A percentile compares a stretch with the other conserved stretches of the same genome.
These are phyloP conservation scores for Myxozyma sirexii DNA, from an alignment of 805 yeast genomes.

Conservation along the genomic window DNA sequence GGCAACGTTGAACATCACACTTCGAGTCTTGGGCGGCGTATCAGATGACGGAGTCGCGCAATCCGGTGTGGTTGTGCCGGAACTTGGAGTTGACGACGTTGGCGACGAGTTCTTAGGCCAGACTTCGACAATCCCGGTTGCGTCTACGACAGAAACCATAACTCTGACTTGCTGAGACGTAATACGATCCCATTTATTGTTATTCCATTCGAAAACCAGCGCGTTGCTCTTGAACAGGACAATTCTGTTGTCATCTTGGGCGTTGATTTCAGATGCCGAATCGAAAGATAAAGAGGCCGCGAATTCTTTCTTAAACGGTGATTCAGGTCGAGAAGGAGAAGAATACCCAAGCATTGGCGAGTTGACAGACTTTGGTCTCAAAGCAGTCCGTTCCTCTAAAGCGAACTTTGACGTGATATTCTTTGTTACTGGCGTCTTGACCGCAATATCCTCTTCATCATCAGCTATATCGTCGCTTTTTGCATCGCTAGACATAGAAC, in stretches of 20 bases:
- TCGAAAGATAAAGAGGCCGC: conserved; percentile 1
- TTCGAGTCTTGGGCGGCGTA: conserved; percentile 4
- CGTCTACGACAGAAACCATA: conserved; percentile 23
- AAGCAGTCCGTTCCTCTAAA: background rate
- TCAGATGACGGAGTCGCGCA: background rate
- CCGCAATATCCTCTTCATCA: background rate
- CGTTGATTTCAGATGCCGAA: background rate
- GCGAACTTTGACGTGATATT: background rate
- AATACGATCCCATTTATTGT: conserved; percentile 33
- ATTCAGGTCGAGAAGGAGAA: conserved; percentile 1
- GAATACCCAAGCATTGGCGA: background rate
- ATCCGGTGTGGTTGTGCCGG: background rate
- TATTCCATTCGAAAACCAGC: conserved; percentile 33
- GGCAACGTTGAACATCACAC: conserved; percentile 21
- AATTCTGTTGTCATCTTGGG: conserved; percentile 12
- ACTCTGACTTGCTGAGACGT: conserved; percentile 28
- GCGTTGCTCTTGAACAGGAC: conserved; percentile 32
- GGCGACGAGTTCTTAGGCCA: conserved; percentile 27
- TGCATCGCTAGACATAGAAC: background rate
- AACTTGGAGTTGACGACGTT: background rate
- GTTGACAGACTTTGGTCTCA: conserved; percentile 4
- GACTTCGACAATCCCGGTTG: conserved; percentile 28
- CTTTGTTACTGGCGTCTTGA: background rate
- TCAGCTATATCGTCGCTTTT: conserved; percentile 1
- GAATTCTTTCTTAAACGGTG: conserved; percentile 19